Evolutionary conservation across 192 early-diverging fungal species (phyloP).

Genomic region (Coemansia sp.): DNA sequence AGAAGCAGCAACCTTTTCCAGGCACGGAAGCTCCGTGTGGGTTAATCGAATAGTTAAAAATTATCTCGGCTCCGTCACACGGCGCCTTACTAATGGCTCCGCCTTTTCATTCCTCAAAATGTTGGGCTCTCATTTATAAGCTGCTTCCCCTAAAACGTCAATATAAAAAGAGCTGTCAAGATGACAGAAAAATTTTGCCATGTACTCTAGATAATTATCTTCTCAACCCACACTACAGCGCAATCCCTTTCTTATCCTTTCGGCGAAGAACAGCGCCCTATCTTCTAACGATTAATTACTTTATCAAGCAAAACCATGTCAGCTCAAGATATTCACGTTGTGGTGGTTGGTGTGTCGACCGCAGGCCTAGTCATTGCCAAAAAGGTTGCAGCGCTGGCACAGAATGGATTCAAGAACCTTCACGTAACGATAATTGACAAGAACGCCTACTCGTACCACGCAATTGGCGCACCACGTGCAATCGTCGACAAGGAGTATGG

Average conservation of each 20-base stretch:
- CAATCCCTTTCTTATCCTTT: background rate
- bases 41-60: background rate
- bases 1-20: background rate
- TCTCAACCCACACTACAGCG: background rate
- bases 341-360: slow-evolving; percentile 54
- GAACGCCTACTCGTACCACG: slow-evolving; percentile 52
- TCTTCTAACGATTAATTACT: slow-evolving; percentile 1
- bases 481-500: slow-evolving; percentile 52
- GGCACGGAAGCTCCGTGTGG: background rate
- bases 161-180: no score
- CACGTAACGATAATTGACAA: slow-evolving; percentile 56
- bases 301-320: slow-evolving; percentile 54
- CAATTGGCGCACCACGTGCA: slow-evolving; percentile 53
- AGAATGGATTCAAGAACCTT: slow-evolving; percentile 37
- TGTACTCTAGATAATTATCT: no score
- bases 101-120: no score
- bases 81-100: no score
- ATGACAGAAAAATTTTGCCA: slow-evolving; percentile 63
- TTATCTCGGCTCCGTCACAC: background rate
- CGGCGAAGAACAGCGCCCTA: no score
- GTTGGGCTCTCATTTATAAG: background rate
- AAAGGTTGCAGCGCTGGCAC: slow-evolving; percentile 20
- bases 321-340: slow-evolving; percentile 56
- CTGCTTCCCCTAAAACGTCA: background rate
- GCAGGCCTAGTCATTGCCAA: slow-evolving; percentile 52